Conservation (phyloP, 495 filamentous ascomycete species). For the Aspergillus cristatus region DNA sequence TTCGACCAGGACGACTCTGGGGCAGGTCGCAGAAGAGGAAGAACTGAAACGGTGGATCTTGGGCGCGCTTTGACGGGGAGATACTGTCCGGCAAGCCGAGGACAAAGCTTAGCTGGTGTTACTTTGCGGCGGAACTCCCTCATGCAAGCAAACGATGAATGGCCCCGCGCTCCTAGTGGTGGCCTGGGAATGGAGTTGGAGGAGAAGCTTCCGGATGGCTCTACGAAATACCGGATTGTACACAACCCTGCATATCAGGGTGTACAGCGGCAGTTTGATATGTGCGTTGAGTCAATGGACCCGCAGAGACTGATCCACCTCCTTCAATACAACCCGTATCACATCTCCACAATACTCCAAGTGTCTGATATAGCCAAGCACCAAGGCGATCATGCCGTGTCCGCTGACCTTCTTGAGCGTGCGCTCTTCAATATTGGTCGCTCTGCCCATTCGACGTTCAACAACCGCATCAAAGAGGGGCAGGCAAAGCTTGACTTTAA, state of each 20-base stretch:
- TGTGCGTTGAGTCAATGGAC: conserved; percentile 72
- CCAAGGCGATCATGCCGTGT: conserved; percentile 72
- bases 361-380: conserved; percentile 88
- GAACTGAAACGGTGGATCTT: conserved; percentile 53
- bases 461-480: conserved; percentile 63
- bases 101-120: conserved; percentile 57
- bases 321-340: conserved; percentile 70
- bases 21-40: conserved; percentile 40
- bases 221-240: conserved; percentile 54
- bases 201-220: conserved; percentile 42
- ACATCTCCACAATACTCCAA: conserved; percentile 86
- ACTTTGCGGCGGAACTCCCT: conserved; percentile 70
- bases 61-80: conserved; percentile 59
- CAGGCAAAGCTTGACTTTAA: conserved; percentile 70
- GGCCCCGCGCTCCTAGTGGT: conserved; percentile 72
- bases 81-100: conserved; percentile 45
- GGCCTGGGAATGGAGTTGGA: conserved; percentile 78
- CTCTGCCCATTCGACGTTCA: conserved; percentile 70
- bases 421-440: conserved; percentile 91
- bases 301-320: conserved; percentile 59
- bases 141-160: conserved; percentile 82
- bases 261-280: conserved; percentile 66
- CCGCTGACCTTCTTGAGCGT: conserved; percentile 82
- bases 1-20: conserved; percentile 46
- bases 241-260: conserved; percentile 70